Conservation (phyloP, 148 eudicot genomes). For the Limonium bicolor region DNA sequence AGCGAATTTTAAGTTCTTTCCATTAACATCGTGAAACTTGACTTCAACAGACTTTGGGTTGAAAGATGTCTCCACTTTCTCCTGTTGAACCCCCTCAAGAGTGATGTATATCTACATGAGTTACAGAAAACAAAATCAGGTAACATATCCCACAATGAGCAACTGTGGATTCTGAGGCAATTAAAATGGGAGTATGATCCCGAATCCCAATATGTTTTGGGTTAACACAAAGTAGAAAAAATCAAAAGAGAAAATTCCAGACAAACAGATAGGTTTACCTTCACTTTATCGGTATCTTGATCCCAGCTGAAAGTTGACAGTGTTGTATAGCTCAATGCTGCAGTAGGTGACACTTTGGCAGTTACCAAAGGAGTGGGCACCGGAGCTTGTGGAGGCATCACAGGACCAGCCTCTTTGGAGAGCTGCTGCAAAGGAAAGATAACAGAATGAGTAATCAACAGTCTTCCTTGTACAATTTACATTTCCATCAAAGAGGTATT, state of each 20-base stretch:
- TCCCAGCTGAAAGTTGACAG: slow-evolving; percentile 91
- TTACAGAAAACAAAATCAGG: background rate
- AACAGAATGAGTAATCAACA: slow-evolving; percentile 1
- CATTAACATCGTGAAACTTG: slow-evolving; percentile 78
- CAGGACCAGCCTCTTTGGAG: slow-evolving; percentile 26
- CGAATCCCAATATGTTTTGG: background rate
- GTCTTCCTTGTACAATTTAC: background rate
- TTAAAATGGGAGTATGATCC: too few species aligned
- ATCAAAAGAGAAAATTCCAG: background rate
- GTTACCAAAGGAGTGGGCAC: slow-evolving; percentile 18
- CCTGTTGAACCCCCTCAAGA: slow-evolving; percentile 71
- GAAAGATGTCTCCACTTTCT: slow-evolving; percentile 42
- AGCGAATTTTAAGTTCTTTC: slow-evolving; percentile 64
- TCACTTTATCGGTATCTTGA: slow-evolving; percentile 73
- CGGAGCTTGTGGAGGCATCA: slow-evolving; percentile 14
- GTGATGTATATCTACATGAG: slow-evolving; percentile 52
- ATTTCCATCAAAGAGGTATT: background rate
- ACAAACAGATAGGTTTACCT: slow-evolving; percentile 24
- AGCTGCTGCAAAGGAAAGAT: slow-evolving; percentile 39
- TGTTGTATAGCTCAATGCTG: slow-evolving; percentile 35
- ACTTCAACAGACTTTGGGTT: slow-evolving; percentile 45
- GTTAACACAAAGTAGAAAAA: background rate
- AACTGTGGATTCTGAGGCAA: too few species aligned
- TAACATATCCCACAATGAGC: background rate
- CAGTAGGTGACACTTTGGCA: slow-evolving; percentile 17